Base-by-base conservation (phyloP, 257 asterid genomes). In the Schizonepeta tenuifolia region DNA sequence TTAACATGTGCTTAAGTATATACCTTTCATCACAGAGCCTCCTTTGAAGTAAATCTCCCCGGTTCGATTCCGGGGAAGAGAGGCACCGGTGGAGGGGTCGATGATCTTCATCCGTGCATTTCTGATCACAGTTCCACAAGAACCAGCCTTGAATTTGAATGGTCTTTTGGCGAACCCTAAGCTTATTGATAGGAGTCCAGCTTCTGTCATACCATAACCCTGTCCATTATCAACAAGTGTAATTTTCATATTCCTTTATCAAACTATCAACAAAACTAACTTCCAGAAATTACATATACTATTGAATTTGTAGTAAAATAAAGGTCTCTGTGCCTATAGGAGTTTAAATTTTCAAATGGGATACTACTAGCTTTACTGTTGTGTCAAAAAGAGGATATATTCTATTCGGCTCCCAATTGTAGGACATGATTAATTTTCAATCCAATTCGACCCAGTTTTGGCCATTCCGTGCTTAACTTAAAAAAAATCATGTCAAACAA, bases 161-260 rank as follows among this genome's bases (percentile, higher is more conserved):
- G 88, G 85, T 2, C 26, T 74, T 43, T 85, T 87, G 44, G 92
- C 92, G 50, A 85, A 85, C 64, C 88, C 88, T 54, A 80, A 78
- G 67, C 87, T 69, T 76, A 77, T 73, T 61, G 90, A 17, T 55
- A 87, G 15, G 12, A 82, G 77, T 60, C 86, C 84, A 13, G 86
- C 86, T 75, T 87, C 92, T 5, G 92, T 87, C 92, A 87, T 87
- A 8, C 92, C 92, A 75, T 85, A 87, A 21, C 88, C 89, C 89
- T 87, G 64, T 61, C 20, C 40, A 56, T 56, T 26, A 20, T 49
- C 54, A 47, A 47, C 21, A 43, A 0, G 12, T 43, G 17, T 43
- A 15, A 43, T 13, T 43, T 43, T 40, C 15, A 43, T 11, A 44
- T 22, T 66, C 8, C 14, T 66, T 47, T 44, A 17, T 24, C 31